phyloP scores from a whole-genome alignment of 2,329 filamentous ascomycete genomes.

The Alternaria gaisen region DNA sequence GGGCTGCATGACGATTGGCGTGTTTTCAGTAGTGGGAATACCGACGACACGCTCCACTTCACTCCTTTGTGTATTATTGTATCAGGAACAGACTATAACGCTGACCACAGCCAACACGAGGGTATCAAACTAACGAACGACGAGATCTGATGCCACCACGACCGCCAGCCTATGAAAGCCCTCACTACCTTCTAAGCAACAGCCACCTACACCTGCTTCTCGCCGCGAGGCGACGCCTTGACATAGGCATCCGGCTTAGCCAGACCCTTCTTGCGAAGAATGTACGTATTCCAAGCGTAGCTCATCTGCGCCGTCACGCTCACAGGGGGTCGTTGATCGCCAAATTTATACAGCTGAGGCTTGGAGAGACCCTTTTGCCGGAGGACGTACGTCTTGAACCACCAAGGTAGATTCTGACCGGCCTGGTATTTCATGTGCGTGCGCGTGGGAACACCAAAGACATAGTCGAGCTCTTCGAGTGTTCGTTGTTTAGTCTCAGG shows the following conservation, averaged over 20 bases:
- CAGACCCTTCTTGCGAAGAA: slow-evolving; percentile 31
- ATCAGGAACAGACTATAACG: not conserved
- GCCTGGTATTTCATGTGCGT: slow-evolving; percentile 51
- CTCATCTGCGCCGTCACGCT: slow-evolving; percentile 32
- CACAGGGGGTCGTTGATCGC: slow-evolving; percentile 25
- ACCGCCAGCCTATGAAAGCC: no score
- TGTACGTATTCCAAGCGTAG: slow-evolving; percentile 30
- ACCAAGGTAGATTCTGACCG: slow-evolving; percentile 53
- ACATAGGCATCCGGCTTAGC: slow-evolving; percentile 27
- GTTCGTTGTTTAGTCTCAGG: slow-evolving; percentile 60
- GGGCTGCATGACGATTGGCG: slow-evolving; percentile 17
- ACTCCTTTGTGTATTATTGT: not conserved
- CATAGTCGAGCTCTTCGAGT: slow-evolving; percentile 60
- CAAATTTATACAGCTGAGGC: slow-evolving; percentile 53
- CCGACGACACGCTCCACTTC: not conserved
- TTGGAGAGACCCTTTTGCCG: slow-evolving; percentile 47
- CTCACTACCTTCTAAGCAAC: not conserved
- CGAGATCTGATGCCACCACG: not conserved
- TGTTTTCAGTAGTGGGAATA: not conserved
- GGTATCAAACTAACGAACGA: slow-evolving; percentile 18
- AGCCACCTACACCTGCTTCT: slow-evolving; percentile 29
- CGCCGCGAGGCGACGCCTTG: slow-evolving; percentile 20
- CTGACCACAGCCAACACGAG: not conserved
- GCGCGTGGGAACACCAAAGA: slow-evolving; percentile 58
- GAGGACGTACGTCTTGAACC: slow-evolving; percentile 57